Conservation (phyloP, 2,329 filamentous ascomycete species). For the Cladosporium colombiae region DNA sequence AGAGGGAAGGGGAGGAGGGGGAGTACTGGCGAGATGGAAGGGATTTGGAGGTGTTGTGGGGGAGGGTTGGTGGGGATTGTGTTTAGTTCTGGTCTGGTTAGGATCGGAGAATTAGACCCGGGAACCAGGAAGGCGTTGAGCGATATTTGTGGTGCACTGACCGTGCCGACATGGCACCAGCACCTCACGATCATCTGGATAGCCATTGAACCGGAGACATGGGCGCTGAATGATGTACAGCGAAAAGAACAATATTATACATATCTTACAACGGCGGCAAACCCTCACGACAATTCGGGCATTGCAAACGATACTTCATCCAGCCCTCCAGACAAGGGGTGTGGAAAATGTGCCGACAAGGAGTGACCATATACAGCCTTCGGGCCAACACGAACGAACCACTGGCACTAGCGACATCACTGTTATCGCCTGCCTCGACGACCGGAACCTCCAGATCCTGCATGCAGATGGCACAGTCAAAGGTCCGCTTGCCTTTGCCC, state of each 20-base stretch:
- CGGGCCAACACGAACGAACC: conserved; percentile 64
- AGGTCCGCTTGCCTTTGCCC: conserved; percentile 60
- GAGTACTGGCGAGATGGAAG: background rate
- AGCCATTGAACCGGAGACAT: background rate
- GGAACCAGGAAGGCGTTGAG: too few species aligned
- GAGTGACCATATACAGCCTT: conserved; percentile 93
- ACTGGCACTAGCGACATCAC: conserved; percentile 51
- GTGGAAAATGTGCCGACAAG: conserved; percentile 95
- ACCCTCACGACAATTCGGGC: conserved; percentile 90
- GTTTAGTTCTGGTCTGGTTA: background rate
- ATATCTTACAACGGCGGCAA: conserved; percentile 70
- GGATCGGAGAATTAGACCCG: too few species aligned
- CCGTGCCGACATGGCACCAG: too few species aligned
- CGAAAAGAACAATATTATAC: background rate
- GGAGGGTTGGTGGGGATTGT: background rate
- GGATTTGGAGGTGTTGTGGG: background rate
- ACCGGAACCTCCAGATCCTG: conserved; percentile 89
- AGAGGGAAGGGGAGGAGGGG: background rate
- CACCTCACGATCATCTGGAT: background rate
- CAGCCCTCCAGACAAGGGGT: conserved; percentile 88
- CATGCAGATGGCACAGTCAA: conserved; percentile 95
- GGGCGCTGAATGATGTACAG: background rate
- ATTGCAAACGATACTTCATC: conserved; percentile 92
- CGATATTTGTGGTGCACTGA: too few species aligned
- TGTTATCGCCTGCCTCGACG: conserved; percentile 55